A percentile compares a stretch with the other conserved stretches of the same genome.
These are phyloP conservation scores for Agrostemma githago DNA, from an alignment of 148 eudicot genomes.

Conservation along the genomic window DNA sequence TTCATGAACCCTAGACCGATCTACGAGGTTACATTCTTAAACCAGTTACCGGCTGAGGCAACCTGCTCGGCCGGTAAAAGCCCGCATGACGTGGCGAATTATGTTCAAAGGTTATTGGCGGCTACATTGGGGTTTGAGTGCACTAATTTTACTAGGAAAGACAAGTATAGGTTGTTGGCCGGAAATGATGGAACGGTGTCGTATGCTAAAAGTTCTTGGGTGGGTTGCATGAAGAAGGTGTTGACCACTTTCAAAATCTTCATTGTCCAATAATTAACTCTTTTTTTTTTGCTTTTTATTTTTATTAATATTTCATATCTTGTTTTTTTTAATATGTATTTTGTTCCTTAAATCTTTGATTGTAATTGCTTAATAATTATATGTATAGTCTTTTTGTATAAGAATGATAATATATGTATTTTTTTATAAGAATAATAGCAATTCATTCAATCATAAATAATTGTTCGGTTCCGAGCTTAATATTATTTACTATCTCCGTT, in stretches of 20 bases:
- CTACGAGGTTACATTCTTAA: conserved; percentile 83
- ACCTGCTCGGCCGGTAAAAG: conserved; percentile 87
- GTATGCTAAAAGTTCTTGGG: conserved; percentile 21
- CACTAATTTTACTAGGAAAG: conserved; percentile 73
- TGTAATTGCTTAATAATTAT: too few species aligned
- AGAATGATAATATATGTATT: too few species aligned
- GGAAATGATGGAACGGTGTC: conserved; percentile 79
- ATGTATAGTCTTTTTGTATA: too few species aligned
- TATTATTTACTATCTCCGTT: too few species aligned
- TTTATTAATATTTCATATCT: too few species aligned
- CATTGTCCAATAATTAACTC: background rate
- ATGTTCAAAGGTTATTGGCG: conserved; percentile 82
- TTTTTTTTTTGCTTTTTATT: too few species aligned
- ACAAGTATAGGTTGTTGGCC: conserved; percentile 77
- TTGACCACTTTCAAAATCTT: conserved; percentile 36
- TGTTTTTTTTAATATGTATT: too few species aligned
- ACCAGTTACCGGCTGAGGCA: conserved; percentile 72
- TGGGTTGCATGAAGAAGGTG: conserved; percentile 25
- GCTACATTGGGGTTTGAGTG: conserved; percentile 89
- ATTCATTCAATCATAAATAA: too few species aligned
- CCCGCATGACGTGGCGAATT: conserved; percentile 85
- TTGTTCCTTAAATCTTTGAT: too few species aligned
- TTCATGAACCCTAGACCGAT: conserved; percentile 91
- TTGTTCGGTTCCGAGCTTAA: too few species aligned
- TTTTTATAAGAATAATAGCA: too few species aligned